Conservation (phyloP, 2,329 filamentous ascomycete genomes). For the Lasiodiplodia sp. region DNA sequence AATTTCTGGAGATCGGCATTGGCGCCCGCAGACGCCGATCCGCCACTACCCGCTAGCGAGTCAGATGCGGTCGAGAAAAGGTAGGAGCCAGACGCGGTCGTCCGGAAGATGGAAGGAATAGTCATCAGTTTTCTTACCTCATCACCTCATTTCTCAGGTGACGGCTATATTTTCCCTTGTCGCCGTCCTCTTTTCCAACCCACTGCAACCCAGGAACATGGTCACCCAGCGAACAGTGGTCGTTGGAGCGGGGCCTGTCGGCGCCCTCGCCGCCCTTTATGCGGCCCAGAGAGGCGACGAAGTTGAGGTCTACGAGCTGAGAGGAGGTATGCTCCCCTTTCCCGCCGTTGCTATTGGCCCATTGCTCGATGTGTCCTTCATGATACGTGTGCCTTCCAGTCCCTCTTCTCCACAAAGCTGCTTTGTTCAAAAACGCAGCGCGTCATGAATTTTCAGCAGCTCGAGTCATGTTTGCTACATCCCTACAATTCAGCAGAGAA, state of each 20-base stretch:
- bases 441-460: conserved; percentile 23
- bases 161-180: conserved; percentile 21
- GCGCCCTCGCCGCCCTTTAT: conserved; percentile 89
- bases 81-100: conserved; percentile 27
- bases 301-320: conserved; percentile 93
- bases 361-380: background rate
- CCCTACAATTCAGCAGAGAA: background rate
- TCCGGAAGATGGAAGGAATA: background rate
- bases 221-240: conserved; percentile 74
- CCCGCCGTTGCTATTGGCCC: background rate
- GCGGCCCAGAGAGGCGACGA: conserved; percentile 86
- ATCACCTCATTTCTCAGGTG: conserved; percentile 29
- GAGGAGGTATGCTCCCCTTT: conserved; percentile 71
- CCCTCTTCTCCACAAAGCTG: background rate
- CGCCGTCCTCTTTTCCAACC: conserved; percentile 1
- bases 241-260: conserved; percentile 92
- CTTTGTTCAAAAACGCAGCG: background rate
- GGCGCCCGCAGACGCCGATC: conserved; percentile 26
- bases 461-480: conserved; percentile 24
- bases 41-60: conserved; percentile 19
- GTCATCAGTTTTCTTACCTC: conserved; percentile 32
- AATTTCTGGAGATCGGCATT: conserved; percentile 28
- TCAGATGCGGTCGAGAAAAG: background rate
- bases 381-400: background rate
- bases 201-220: conserved; percentile 11